These are phyloP conservation scores for Scedosporium aurantiacum DNA, from an alignment of 2,329 filamentous ascomycete genomes.

Conservation along the genomic window DNA sequence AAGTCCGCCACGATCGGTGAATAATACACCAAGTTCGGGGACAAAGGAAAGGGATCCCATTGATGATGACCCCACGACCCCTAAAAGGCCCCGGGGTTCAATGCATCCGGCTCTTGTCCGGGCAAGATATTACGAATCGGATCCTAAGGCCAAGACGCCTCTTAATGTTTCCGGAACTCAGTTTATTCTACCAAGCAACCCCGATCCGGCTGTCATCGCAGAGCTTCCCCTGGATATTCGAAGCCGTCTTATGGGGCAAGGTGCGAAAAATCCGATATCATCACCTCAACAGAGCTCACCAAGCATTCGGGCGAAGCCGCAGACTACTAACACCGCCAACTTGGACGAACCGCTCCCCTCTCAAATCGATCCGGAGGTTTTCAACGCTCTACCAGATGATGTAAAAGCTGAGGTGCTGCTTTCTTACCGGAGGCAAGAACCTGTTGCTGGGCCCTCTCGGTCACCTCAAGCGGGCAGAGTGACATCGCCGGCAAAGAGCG, in stretches of 20 bases:
- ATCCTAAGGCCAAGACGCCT: constrained; percentile 50
- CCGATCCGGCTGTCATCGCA: constrained; percentile 70
- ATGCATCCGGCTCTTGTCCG: constrained; percentile 28
- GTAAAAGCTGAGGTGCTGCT: constrained; percentile 74
- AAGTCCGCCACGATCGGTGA: neutral
- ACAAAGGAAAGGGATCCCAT: constrained; percentile 37
- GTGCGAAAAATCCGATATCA: constrained; percentile 12
- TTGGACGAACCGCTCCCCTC: constrained; percentile 51
- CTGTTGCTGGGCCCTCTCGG: constrained; percentile 22
- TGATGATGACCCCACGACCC: constrained; percentile 41
- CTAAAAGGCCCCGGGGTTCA: constrained; percentile 34
- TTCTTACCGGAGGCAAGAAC: constrained; percentile 44
- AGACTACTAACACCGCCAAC: constrained; percentile 19
- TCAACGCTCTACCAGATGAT: constrained; percentile 73
- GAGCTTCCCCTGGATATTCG: constrained; percentile 79
- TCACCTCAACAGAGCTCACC: constrained; percentile 19
- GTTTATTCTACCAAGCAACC: constrained; percentile 77
- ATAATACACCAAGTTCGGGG: neutral
- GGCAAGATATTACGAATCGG: constrained; percentile 29
- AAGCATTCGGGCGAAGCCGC: constrained; percentile 17
- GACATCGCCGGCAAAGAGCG: constrained; percentile 27
- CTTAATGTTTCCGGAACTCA: constrained; percentile 80
- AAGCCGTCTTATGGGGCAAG: constrained; percentile 57
- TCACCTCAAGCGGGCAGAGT: neutral
- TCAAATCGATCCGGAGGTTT: constrained; percentile 75